Evolutionary conservation across 805 yeast genomes (phyloP).

Genomic region (Spathaspora hagerdaliae): DNA sequence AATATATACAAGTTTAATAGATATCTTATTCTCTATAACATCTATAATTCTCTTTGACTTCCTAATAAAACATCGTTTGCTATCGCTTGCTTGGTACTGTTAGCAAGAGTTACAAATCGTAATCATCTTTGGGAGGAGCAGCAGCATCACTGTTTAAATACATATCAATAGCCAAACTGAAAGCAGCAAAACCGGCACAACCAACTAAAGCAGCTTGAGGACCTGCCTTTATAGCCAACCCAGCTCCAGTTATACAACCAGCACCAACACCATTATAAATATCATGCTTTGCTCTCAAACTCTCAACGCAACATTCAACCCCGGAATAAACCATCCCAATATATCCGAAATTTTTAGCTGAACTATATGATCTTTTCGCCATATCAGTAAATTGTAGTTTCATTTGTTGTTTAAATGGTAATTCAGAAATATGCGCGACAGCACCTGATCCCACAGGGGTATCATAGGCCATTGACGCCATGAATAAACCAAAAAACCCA

Average conservation of each 20-base stretch:
- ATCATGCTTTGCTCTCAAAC: constrained; percentile 85
- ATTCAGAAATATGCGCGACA: constrained; percentile 62
- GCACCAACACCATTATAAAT: constrained; percentile 88
- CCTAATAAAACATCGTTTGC: too few species aligned
- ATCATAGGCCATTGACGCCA: constrained; percentile 83
- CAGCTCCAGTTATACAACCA: constrained; percentile 97
- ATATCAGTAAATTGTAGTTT: constrained; percentile 86
- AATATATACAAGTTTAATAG: constrained; percentile 4
- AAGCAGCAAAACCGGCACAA: constrained; percentile 97
- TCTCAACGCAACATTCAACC: constrained; percentile 85
- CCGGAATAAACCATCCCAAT: constrained; percentile 91
- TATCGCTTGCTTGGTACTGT: neutral
- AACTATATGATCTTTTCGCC: constrained; percentile 82
- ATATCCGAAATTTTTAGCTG: constrained; percentile 92
- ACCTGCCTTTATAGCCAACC: constrained; percentile 86
- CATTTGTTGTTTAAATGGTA: constrained; percentile 92
- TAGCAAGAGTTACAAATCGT: constrained; percentile 44
- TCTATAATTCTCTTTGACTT: neutral
- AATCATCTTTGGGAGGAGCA: constrained; percentile 84
- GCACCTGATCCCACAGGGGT: constrained; percentile 64
- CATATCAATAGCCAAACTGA: constrained; percentile 82
- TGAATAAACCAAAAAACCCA: constrained; percentile 92
- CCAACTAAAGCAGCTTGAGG: constrained; percentile 90
- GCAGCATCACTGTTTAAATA: constrained; percentile 82
- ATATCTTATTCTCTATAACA: neutral